phyloP scores from a whole-genome alignment of 345 rosid species.

The Hirschfeldia incana region DNA sequence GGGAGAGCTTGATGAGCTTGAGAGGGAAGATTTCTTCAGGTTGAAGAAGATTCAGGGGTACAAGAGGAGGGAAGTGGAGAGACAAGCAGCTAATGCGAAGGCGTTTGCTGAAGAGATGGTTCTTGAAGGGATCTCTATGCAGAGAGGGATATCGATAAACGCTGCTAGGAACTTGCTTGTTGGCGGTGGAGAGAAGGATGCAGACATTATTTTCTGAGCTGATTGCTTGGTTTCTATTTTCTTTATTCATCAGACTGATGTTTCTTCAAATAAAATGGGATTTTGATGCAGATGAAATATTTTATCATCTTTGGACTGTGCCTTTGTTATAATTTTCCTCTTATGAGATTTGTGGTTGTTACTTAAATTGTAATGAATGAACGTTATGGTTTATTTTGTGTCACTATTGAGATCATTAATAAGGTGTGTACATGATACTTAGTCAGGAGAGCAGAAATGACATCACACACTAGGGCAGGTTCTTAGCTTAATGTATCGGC shows the following conservation, averaged over 20 bases:
- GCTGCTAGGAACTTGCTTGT: slow-evolving; percentile 63
- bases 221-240: background rate
- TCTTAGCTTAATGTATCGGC: background rate
- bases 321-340: background rate
- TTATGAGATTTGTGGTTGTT: background rate
- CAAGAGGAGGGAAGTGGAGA: slow-evolving; percentile 75
- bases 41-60: slow-evolving; percentile 86
- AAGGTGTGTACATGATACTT: background rate
- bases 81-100: slow-evolving; percentile 51
- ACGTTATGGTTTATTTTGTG: background rate
- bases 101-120: slow-evolving; percentile 69
- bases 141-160: slow-evolving; percentile 61
- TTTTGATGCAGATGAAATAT: background rate
- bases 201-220: slow-evolving; percentile 77
- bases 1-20: slow-evolving; percentile 92
- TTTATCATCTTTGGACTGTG: background rate
- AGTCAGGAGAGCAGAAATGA: background rate
- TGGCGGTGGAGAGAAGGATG: slow-evolving; percentile 61
- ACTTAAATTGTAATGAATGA: background rate
- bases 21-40: slow-evolving; percentile 92
- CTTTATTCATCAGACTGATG: background rate
- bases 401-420: background rate
- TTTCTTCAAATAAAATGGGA: background rate
- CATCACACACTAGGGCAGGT: background rate
- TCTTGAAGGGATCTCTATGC: slow-evolving; percentile 69